These are phyloP conservation scores for Cardamine resedifolia DNA, from an alignment of 345 rosid species.

Conservation along the genomic window DNA sequence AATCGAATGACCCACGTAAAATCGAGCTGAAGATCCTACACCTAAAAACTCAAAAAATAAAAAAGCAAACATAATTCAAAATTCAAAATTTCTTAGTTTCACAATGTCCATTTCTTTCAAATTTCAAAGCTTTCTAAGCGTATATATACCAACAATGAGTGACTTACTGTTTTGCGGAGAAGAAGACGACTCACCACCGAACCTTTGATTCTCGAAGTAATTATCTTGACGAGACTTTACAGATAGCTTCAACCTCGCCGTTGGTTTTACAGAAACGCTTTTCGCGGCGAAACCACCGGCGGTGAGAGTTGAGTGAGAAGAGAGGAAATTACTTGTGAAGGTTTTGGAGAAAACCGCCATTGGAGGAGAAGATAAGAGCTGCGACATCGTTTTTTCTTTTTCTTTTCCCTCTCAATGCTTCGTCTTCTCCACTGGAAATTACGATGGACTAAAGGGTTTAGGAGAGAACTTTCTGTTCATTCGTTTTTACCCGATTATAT, in stretches of 20 bases:
- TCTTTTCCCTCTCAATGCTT: not conserved
- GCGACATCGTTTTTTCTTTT: constrained; percentile 28
- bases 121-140: not conserved
- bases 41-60: constrained; percentile 29
- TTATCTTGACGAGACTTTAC: constrained; percentile 64
- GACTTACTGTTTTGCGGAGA: constrained; percentile 34
- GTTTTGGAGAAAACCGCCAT: constrained; percentile 32
- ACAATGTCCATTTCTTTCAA: not conserved
- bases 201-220: constrained; percentile 49
- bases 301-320: constrained; percentile 15
- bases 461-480: not conserved
- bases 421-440: constrained; percentile 16
- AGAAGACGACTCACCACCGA: constrained; percentile 36
- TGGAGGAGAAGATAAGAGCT: constrained; percentile 41
- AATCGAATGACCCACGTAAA: constrained; percentile 77
- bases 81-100: not conserved
- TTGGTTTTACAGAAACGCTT: constrained; percentile 30
- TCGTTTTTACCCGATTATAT: not conserved
- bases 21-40: constrained; percentile 52
- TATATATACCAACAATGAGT: not conserved
- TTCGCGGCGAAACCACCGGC: constrained; percentile 20
- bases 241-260: constrained; percentile 36
- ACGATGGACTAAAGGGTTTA: constrained; percentile 22
- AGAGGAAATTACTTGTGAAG: constrained; percentile 39
- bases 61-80: too few relatives aligned